Evolutionary conservation across 1,284 basidiomycete genomes (phyloP).

Genomic region (Cryptococcus sp.): DNA sequence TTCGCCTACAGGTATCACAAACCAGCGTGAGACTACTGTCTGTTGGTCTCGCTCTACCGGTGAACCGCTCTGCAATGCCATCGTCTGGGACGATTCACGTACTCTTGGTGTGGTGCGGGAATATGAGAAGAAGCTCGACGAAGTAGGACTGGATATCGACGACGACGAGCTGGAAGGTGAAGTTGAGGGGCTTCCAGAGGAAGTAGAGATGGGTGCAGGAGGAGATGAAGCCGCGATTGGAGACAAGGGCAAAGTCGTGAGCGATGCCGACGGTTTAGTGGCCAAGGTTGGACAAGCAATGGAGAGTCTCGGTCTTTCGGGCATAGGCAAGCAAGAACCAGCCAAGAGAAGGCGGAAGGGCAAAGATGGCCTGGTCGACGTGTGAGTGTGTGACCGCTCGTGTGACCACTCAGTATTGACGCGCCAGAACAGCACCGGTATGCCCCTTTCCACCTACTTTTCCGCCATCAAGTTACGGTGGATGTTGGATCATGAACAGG

Average conservation of each 20-base stretch:
- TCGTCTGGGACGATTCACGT: constrained; percentile 95
- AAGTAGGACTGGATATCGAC: constrained; percentile 72
- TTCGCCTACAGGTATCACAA: constrained; percentile 75
- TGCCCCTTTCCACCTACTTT: constrained; percentile 95
- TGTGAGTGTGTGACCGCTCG: constrained; percentile 58
- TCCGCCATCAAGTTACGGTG: constrained; percentile 93
- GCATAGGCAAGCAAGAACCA: constrained; percentile 26
- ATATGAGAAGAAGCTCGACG: constrained; percentile 71
- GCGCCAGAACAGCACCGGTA: constrained; percentile 67
- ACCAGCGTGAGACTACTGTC: constrained; percentile 95
- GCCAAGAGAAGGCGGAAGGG: constrained; percentile 60
- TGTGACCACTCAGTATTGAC: background rate
- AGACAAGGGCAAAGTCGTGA: constrained; percentile 34
- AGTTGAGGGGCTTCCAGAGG: constrained; percentile 19
- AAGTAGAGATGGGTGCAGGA: constrained; percentile 33
- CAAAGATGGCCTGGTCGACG: constrained; percentile 64
- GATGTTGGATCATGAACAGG: constrained; percentile 90
- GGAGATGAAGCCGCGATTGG: constrained; percentile 38
- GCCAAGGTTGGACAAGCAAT: constrained; percentile 27
- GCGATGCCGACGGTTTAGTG: constrained; percentile 13
- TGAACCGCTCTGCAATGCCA: constrained; percentile 81
- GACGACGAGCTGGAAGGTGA: constrained; percentile 34
- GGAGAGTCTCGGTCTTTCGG: constrained; percentile 33
- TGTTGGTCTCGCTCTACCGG: constrained; percentile 91
- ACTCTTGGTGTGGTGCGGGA: constrained; percentile 81